These are phyloP conservation scores for Mortierella sp. DNA, from an alignment of 371 early-diverging fungal genomes.

Conservation along the genomic window DNA sequence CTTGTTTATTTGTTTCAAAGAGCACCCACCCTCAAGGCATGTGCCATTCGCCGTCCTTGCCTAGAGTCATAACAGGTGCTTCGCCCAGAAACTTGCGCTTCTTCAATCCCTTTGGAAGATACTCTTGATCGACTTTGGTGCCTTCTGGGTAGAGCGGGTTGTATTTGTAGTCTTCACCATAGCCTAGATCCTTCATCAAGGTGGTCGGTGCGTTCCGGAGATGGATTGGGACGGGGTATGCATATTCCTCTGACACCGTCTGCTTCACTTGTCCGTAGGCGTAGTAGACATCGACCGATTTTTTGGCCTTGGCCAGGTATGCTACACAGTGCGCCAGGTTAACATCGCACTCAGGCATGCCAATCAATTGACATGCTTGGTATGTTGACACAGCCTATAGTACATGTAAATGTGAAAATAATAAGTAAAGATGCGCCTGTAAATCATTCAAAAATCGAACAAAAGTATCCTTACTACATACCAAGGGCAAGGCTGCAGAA, in stretches of 20 bases:
- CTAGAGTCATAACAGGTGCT: slow-evolving; percentile 31
- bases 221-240: slow-evolving; percentile 89
- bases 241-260: slow-evolving; percentile 69
- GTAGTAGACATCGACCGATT: slow-evolving; percentile 85
- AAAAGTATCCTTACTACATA: slow-evolving; percentile 22
- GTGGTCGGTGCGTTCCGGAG: slow-evolving; percentile 89
- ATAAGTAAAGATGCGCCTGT: background rate
- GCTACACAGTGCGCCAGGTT: slow-evolving; percentile 85
- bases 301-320: slow-evolving; percentile 85
- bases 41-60: slow-evolving; percentile 32
- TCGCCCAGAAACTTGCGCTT: slow-evolving; percentile 68
- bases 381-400: slow-evolving; percentile 81
- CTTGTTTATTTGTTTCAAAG: slow-evolving; percentile 7
- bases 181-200: slow-evolving; percentile 83
- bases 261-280: slow-evolving; percentile 77
- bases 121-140: slow-evolving; percentile 75
- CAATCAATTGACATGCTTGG: slow-evolving; percentile 88
- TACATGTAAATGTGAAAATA: too few species aligned
- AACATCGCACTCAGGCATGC: slow-evolving; percentile 94
- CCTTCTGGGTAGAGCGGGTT: slow-evolving; percentile 81
- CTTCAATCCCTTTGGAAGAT: slow-evolving; percentile 79
- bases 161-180: slow-evolving; percentile 86
- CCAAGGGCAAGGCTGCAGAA: slow-evolving; percentile 78
- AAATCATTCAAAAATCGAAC: background rate
- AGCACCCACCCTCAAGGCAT: background rate